A percentile compares a stretch with the other conserved stretches of the same genome.
These are phyloP conservation scores for Candida coquimbonensis DNA, from an alignment of 805 yeast genomes.

Conservation along the genomic window DNA sequence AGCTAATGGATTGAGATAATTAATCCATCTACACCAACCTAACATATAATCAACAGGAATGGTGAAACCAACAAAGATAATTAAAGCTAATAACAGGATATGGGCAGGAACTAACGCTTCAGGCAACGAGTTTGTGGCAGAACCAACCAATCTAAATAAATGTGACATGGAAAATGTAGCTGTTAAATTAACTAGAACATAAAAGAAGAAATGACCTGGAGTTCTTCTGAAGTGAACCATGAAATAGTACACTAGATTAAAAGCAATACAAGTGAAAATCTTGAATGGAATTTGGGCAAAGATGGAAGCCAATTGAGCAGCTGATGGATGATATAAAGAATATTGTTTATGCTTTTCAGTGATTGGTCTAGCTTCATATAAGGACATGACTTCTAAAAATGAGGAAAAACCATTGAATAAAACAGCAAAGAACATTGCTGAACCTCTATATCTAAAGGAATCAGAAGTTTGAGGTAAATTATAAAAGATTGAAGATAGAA, in stretches of 20 bases:
- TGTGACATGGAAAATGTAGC: constrained; percentile 52
- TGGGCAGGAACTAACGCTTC: constrained; percentile 57
- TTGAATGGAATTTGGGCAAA: constrained; percentile 53
- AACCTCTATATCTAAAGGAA: constrained; percentile 49
- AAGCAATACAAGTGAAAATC: constrained; percentile 33
- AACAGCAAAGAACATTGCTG: constrained; percentile 61
- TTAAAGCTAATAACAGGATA: constrained; percentile 38
- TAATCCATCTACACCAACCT: constrained; percentile 64
- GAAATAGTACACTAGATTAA: constrained; percentile 46
- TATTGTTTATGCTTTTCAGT: constrained; percentile 53
- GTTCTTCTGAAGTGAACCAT: constrained; percentile 44
- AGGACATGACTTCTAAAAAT: constrained; percentile 42
- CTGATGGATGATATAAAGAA: constrained; percentile 54
- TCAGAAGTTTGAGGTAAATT: constrained; percentile 36
- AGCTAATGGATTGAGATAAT: constrained; percentile 51
- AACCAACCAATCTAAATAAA: constrained; percentile 47
- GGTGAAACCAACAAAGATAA: constrained; percentile 51
- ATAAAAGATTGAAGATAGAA: constrained; percentile 53
- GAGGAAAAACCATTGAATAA: constrained; percentile 58
- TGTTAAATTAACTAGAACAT: constrained; percentile 34
- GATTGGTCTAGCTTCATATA: constrained; percentile 36
- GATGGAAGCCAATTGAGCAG: constrained; percentile 58
- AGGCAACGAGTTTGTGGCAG: constrained; percentile 38
- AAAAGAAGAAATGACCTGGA: constrained; percentile 52
- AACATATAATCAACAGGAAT: constrained; percentile 49